phyloP scores from a whole-genome alignment of 2,329 filamentous ascomycete species.

The Paraphoma chrysanthemicola region DNA sequence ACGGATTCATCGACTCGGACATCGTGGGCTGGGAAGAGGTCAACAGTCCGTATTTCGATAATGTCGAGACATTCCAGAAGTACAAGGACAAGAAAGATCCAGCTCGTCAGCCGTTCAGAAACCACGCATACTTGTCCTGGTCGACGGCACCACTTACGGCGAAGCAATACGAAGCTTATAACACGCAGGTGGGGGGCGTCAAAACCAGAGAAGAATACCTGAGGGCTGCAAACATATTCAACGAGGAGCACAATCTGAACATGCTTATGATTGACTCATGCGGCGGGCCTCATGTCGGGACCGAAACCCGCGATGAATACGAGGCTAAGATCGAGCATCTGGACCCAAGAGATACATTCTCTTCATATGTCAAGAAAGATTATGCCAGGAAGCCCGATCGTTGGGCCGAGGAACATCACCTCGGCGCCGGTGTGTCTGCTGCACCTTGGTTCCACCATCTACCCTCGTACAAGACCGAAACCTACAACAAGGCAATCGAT shows the following conservation, averaged over 20 bases:
- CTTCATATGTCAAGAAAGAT: background rate
- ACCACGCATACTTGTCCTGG: background rate
- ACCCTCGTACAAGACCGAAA: background rate
- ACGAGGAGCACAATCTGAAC: background rate
- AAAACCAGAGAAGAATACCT: background rate
- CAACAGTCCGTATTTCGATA: constrained; percentile 1
- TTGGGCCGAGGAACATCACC: background rate
- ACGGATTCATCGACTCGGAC: background rate
- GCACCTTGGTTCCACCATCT: no score
- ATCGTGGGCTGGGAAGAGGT: background rate
- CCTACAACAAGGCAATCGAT: background rate
- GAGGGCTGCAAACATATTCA: background rate
- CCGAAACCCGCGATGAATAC: background rate
- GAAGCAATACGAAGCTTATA: background rate
- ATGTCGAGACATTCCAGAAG: background rate
- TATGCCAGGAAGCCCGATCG: background rate
- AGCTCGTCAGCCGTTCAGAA: background rate
- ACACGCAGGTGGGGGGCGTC: background rate
- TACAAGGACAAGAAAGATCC: background rate
- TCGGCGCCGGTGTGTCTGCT: background rate
- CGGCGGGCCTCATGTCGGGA: background rate
- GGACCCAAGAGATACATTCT: background rate
- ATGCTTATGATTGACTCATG: background rate
- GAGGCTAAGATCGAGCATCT: background rate
- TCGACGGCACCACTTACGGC: background rate